phyloP scores from a whole-genome alignment of 2,329 filamentous ascomycete genomes.

The Septoria linicola region DNA sequence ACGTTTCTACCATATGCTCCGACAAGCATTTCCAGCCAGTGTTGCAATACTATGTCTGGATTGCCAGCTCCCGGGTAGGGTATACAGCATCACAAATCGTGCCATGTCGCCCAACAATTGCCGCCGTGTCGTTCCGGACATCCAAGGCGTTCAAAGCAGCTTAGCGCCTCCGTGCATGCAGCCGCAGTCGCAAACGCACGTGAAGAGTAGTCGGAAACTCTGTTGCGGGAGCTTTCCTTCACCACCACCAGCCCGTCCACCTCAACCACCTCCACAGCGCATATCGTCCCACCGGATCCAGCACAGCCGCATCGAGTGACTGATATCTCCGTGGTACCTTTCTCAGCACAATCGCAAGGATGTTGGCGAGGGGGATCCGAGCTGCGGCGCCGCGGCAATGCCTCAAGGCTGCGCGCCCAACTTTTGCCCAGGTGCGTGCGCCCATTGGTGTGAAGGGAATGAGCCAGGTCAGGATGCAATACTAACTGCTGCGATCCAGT shows the following conservation, averaged over 20 bases:
- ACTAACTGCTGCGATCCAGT: conserved; percentile 17
- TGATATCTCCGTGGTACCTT: not conserved
- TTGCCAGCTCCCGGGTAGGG: too few relatives aligned
- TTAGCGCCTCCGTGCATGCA: too few relatives aligned
- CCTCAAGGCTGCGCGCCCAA: conserved; percentile 22
- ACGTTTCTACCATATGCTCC: too few relatives aligned
- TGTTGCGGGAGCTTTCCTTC: not conserved
- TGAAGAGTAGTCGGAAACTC: too few relatives aligned
- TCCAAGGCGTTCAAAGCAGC: too few relatives aligned
- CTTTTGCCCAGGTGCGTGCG: conserved; percentile 24
- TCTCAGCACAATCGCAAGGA: conserved; percentile 13
- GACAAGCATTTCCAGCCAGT: too few relatives aligned
- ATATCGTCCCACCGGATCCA: conserved; percentile 1
- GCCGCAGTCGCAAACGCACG: too few relatives aligned
- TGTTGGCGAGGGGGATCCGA: conserved; percentile 23
- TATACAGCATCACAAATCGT: too few relatives aligned
- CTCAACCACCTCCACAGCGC: not conserved
- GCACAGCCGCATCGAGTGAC: conserved; percentile 13
- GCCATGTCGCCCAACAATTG: too few relatives aligned
- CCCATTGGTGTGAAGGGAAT: not conserved
- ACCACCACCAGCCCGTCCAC: not conserved
- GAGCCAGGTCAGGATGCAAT: not conserved
- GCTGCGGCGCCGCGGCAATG: conserved; percentile 22
- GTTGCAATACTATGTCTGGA: too few relatives aligned
- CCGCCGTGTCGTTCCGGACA: too few relatives aligned